phyloP scores from a whole-genome alignment of 169 alveolate genomes.

The Cryptosporidium bovis region DNA sequence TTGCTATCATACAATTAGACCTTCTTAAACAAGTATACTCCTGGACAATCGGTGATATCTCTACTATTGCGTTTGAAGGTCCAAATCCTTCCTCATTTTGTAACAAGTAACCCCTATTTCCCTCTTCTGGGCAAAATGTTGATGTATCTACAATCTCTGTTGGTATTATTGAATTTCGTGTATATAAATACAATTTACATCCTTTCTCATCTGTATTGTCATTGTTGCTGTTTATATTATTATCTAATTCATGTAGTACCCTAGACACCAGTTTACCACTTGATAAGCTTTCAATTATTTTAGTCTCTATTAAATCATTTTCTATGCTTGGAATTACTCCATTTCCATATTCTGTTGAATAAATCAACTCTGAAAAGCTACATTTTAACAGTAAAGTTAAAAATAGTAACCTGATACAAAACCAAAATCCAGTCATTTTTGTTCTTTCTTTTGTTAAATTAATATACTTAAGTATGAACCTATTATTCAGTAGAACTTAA shows the following conservation, averaged over 20 bases:
- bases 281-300: neutral
- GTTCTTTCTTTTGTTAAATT: too few relatives aligned
- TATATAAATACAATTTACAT: constrained; percentile 32
- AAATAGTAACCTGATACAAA: neutral
- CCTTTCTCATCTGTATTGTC: neutral
- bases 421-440: too few relatives aligned
- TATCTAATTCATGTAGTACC: neutral
- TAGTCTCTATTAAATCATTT: neutral
- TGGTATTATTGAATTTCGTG: constrained; percentile 25
- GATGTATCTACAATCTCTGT: constrained; percentile 47
- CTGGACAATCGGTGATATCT: constrained; percentile 56
- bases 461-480: too few relatives aligned
- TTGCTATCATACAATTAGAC: constrained; percentile 42
- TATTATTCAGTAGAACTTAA: too few relatives aligned
- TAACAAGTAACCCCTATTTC: constrained; percentile 47
- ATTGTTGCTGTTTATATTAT: neutral
- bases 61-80: constrained; percentile 51
- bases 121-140: constrained; percentile 48
- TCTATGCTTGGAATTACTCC: neutral
- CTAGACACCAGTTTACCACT: neutral
- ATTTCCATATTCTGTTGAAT: constrained; percentile 7
- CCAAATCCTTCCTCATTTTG: constrained; percentile 28
- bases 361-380: constrained; percentile 2
- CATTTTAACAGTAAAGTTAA: neutral
- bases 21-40: constrained; percentile 55